Evolutionary conservation across 306 rosid genomes (phyloP).

Genomic region (Quercus berberidifolia): DNA sequence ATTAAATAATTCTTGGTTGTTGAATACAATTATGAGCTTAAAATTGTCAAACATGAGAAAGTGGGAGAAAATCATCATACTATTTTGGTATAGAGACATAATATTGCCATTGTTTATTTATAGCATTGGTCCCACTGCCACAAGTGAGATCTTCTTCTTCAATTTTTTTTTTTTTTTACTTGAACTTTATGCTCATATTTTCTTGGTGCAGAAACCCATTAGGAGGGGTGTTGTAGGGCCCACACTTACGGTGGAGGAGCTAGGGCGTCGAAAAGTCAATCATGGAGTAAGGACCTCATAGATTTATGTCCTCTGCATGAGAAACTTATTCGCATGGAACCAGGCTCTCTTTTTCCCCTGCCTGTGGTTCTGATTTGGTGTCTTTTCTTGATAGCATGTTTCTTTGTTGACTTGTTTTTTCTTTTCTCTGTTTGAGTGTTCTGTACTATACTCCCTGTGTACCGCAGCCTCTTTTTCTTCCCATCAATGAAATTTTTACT

Average conservation of each 20-base stretch:
- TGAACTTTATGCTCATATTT: slow-evolving; percentile 1
- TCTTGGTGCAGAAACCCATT: slow-evolving; percentile 64
- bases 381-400: too few relatives aligned
- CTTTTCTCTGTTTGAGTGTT: too few relatives aligned
- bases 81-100: neutral
- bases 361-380: too few relatives aligned
- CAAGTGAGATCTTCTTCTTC: neutral
- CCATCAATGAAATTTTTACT: too few relatives aligned
- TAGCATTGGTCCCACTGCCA: neutral
- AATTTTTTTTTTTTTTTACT: neutral
- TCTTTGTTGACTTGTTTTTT: too few relatives aligned
- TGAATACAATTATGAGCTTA: neutral
- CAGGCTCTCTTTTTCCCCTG: too few relatives aligned
- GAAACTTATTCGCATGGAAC: too few relatives aligned
- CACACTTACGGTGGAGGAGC: slow-evolving; percentile 79
- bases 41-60: neutral
- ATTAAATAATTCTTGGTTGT: neutral
- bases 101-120: neutral
- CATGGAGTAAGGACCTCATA: slow-evolving; percentile 45
- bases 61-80: neutral
- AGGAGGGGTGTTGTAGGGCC: slow-evolving; percentile 82
- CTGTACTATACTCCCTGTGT: too few relatives aligned
- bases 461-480: too few relatives aligned
- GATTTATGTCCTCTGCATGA: neutral
- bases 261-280: slow-evolving; percentile 61